Percentiles rank a stretch among this genome's conserved stretches.
Evolutionary conservation across 169 alveolate species (phyloP).

Genomic region (Babesia bovis): DNA sequence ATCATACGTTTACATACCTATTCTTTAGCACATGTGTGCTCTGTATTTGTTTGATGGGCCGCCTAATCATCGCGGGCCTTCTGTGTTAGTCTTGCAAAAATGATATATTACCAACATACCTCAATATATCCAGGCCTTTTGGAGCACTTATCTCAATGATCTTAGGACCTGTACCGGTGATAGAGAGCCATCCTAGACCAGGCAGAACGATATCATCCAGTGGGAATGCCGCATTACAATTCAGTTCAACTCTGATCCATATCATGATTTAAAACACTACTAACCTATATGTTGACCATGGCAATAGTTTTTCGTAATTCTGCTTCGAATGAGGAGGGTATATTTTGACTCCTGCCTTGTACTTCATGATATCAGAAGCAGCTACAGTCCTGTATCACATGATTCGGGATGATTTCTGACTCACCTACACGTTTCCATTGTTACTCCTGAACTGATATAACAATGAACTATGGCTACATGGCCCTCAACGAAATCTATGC

Average conservation of each 20-base stretch:
- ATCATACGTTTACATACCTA: slow-evolving; percentile 14
- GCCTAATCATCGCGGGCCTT: slow-evolving; percentile 61
- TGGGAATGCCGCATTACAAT: slow-evolving; percentile 56
- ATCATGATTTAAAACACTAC: slow-evolving; percentile 14
- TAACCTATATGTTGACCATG: slow-evolving; percentile 58
- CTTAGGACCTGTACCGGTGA: slow-evolving; percentile 77
- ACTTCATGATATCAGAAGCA: slow-evolving; percentile 61
- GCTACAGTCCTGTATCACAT: slow-evolving; percentile 39
- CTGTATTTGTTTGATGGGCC: slow-evolving; percentile 19
- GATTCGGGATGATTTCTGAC: neutral
- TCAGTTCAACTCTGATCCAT: slow-evolving; percentile 26
- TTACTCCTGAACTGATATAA: slow-evolving; percentile 38
- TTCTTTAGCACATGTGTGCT: slow-evolving; percentile 12
- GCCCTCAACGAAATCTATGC: slow-evolving; percentile 66
- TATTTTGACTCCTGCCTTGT: slow-evolving; percentile 70
- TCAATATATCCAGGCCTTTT: slow-evolving; percentile 68
- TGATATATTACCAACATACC: slow-evolving; percentile 23
- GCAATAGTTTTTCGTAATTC: slow-evolving; percentile 25
- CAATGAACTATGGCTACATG: slow-evolving; percentile 23
- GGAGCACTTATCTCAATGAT: slow-evolving; percentile 76
- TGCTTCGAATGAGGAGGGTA: slow-evolving; percentile 66
- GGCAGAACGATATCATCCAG: slow-evolving; percentile 80
- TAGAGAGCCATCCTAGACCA: slow-evolving; percentile 82
- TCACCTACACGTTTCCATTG: slow-evolving; percentile 53
- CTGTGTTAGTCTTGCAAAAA: slow-evolving; percentile 1